These are phyloP conservation scores for Hortiboletus rubellus DNA, from an alignment of 1,284 basidiomycete species.

Conservation along the genomic window DNA sequence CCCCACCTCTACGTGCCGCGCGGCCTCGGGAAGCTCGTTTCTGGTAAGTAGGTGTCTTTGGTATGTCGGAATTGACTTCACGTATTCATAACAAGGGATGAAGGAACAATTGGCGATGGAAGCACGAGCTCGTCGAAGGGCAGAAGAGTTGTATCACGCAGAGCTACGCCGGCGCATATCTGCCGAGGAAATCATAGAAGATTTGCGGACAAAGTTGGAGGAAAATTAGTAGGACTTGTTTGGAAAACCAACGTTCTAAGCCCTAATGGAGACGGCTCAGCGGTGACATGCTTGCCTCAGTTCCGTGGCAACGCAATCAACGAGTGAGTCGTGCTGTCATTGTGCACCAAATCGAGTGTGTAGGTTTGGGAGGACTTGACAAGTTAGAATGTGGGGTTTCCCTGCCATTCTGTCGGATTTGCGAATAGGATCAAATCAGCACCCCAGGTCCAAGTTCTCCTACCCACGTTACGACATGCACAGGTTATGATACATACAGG, in stretches of 20 bases:
- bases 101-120: slow-evolving; percentile 34
- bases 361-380: not conserved
- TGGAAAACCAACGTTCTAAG: not conserved
- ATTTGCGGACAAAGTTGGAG: slow-evolving; percentile 16
- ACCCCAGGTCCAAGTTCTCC: not conserved
- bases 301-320: not conserved
- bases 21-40: slow-evolving; percentile 36
- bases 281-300: not conserved
- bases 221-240: not conserved
- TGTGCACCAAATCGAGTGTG: not conserved
- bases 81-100: slow-evolving; percentile 33
- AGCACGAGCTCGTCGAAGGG: slow-evolving; percentile 33
- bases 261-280: not conserved
- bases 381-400: not conserved
- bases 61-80: slow-evolving; percentile 8
- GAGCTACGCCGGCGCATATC: slow-evolving; percentile 28
- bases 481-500: slow-evolving; percentile 25
- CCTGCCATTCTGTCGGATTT: not conserved
- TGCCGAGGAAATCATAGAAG: slow-evolving; percentile 20
- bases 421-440: not conserved
- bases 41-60: slow-evolving; percentile 27
- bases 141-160: slow-evolving; percentile 30
- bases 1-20: slow-evolving; percentile 39
- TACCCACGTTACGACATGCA: not conserved
- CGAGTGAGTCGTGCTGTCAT: not conserved